Base-by-base conservation (phyloP, 371 early-diverging fungal species). In the Mortierella polycephala region DNA sequence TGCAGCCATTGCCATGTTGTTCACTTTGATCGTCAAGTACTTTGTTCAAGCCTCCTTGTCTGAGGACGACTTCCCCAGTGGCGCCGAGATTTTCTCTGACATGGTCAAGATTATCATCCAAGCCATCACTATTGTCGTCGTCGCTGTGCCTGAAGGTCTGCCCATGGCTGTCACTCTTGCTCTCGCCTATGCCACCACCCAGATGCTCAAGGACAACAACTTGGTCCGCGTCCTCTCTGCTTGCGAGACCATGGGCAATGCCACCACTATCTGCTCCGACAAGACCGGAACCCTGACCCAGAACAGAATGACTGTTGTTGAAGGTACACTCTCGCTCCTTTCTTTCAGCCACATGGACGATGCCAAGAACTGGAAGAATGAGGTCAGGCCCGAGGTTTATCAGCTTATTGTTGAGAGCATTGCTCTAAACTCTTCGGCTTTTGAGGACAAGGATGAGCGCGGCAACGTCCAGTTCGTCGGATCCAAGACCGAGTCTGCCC, bases 231-330 rank as follows among this genome's bases (percentile, higher is more conserved):
- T 95, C 53, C 87, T 99, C 62, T 88, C 94, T 18, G 96, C 99
- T 7, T 98, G 98, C 83, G 99, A 99, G 86, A 98, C 97, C 52
- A 98, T 98, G 98, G 98, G 98, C 53, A 94, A 93, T 65, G 96
- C 97, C 44, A 99, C 98, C 20, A 94, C 96, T 13, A 94, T 99
- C 46, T 98, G 98, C 85, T 93, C 96, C 0, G 98, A 99, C 85
- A 98, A 98, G 86, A 98, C 98, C 5, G 99, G 98, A 44, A 98
- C 98, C 3, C 84, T 98, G 62, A 98, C 98, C 0, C 92, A 94
- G 82, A 99, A 99, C 88, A 88, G 87, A 62, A 98, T 99, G 98
- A 95, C 96, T 1, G 95, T 97, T 6, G 96, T 95, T 12, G 87
- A 90, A 64, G 94, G 92, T 41, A 74, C 82, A 9, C 60, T 91